phyloP scores from a whole-genome alignment of 2,329 filamentous ascomycete species.

The Diaporthe eres region DNA sequence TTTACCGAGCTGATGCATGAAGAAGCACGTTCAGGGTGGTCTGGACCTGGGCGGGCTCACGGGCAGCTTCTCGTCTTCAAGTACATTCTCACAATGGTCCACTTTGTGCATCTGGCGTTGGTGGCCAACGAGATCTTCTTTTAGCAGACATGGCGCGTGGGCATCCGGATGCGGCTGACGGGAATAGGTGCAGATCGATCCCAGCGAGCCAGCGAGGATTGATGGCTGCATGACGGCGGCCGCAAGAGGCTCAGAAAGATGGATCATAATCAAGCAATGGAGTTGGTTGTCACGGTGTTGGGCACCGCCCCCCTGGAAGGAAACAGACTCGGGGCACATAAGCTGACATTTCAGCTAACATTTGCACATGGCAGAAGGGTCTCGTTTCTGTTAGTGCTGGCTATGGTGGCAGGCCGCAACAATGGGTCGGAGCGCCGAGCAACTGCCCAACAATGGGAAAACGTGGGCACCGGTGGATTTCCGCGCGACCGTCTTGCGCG shows the following conservation, averaged over 20 bases:
- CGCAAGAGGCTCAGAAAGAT: constrained; percentile 8
- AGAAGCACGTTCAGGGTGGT: neutral
- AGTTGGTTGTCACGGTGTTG: neutral
- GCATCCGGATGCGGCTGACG: neutral
- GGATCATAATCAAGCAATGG: neutral
- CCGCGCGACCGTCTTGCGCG: neutral
- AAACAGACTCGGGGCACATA: neutral
- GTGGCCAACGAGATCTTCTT: neutral
- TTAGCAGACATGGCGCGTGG: constrained; percentile 3
- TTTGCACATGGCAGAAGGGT: neutral
- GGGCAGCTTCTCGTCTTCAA: constrained; percentile 17
- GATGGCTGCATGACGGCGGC: constrained; percentile 25
- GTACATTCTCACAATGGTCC: neutral
- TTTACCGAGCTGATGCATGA: neutral
- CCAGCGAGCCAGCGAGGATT: constrained; percentile 17
- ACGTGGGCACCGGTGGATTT: constrained; percentile 24
- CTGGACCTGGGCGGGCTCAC: neutral
- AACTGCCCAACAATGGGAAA: neutral
- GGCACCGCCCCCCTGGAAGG: neutral
- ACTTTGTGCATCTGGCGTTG: neutral
- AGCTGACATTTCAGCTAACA: constrained; percentile 12
- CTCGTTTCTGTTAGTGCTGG: neutral
- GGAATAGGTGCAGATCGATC: constrained; percentile 28
- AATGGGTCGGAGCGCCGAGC: neutral
- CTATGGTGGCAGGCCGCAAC: neutral